Conservation (phyloP, 75 land plant species). For the Gnetum montanum region DNA sequence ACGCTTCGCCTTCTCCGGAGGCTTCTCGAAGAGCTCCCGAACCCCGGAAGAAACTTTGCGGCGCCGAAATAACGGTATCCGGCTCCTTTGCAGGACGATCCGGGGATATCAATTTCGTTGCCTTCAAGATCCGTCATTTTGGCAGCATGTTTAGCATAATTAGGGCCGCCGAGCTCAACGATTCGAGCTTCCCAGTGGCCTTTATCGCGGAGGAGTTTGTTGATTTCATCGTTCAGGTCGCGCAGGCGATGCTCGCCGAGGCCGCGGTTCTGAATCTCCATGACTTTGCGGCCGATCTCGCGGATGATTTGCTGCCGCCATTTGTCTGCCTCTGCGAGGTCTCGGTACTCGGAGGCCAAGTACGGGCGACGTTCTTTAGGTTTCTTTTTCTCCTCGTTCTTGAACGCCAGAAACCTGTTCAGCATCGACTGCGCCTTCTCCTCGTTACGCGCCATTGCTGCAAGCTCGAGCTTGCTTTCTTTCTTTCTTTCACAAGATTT, state of each 20-base stretch:
- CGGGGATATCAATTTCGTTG: conserved; percentile 66
- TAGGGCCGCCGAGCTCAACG: conserved; percentile 91
- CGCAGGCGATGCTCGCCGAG: conserved; percentile 92
- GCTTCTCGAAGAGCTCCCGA: conserved; percentile 83
- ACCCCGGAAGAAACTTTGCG: conserved; percentile 93
- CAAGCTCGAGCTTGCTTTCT: neutral
- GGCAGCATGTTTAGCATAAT: conserved; percentile 52
- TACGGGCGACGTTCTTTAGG: conserved; percentile 93
- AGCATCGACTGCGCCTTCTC: conserved; percentile 99
- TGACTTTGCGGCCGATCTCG: conserved; percentile 89
- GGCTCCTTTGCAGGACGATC: conserved; percentile 71
- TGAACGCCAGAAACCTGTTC: conserved; percentile 64
- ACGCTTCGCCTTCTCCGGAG: conserved; percentile 64
- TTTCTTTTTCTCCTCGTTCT: conserved; percentile 84
- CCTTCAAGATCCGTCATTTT: conserved; percentile 91
- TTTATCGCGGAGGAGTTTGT: conserved; percentile 84
- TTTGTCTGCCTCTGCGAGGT: conserved; percentile 91
- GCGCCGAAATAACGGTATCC: conserved; percentile 95
- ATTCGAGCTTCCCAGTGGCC: conserved; percentile 94
- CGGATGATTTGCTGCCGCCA: conserved; percentile 90
- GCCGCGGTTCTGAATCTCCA: conserved; percentile 95
- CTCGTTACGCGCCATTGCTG: conserved; percentile 88
- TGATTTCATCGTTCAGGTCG: conserved; percentile 95
- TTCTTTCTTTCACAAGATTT: neutral
- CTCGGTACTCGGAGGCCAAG: conserved; percentile 92